Evolutionary conservation across 192 early-diverging fungal species (phyloP).

Genomic region (Coemansia sp.): DNA sequence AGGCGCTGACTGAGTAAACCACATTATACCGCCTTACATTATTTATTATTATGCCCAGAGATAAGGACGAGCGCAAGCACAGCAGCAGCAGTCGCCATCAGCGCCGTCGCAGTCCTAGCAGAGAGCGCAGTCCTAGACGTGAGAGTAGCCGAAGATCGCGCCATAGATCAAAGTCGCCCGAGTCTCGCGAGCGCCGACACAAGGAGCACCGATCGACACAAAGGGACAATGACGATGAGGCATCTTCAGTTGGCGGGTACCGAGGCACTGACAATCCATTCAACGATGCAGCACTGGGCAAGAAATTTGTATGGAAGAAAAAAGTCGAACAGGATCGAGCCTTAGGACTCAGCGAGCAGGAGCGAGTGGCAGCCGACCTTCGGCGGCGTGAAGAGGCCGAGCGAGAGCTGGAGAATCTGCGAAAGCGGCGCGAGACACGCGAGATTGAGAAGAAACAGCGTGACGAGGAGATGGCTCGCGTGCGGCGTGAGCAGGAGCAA

Average conservation of each 20-base stretch:
- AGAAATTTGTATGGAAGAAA: slow-evolving; percentile 95
- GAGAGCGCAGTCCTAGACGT: slow-evolving; percentile 7
- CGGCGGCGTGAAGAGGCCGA: slow-evolving; percentile 68
- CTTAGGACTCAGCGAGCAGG: slow-evolving; percentile 62
- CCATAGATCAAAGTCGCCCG: slow-evolving; percentile 13
- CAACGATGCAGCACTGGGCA: slow-evolving; percentile 75
- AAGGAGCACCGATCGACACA: neutral
- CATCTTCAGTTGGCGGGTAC: slow-evolving; percentile 49
- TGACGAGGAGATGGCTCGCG: slow-evolving; percentile 77
- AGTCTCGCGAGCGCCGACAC: slow-evolving; percentile 5
- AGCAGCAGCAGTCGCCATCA: slow-evolving; percentile 12
- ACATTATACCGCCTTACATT: neutral
- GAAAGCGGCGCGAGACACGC: slow-evolving; percentile 77
- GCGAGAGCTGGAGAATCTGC: slow-evolving; percentile 81
- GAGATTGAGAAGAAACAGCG: slow-evolving; percentile 80
- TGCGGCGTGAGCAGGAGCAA: slow-evolving; percentile 84
- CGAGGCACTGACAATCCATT: slow-evolving; percentile 80
- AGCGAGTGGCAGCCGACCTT: slow-evolving; percentile 60
- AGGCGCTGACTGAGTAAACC: neutral
- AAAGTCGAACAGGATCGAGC: slow-evolving; percentile 85
- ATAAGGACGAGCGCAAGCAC: slow-evolving; percentile 12
- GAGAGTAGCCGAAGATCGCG: slow-evolving; percentile 13
- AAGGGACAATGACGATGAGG: slow-evolving; percentile 4
- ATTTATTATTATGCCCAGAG: slow-evolving; percentile 13
- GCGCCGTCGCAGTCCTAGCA: neutral